Evolutionary conservation across 768 basidiomycete genomes (phyloP), one percentile per base, ranked within the genome.

Genomic region (Boletellus ananiceps): DNA sequence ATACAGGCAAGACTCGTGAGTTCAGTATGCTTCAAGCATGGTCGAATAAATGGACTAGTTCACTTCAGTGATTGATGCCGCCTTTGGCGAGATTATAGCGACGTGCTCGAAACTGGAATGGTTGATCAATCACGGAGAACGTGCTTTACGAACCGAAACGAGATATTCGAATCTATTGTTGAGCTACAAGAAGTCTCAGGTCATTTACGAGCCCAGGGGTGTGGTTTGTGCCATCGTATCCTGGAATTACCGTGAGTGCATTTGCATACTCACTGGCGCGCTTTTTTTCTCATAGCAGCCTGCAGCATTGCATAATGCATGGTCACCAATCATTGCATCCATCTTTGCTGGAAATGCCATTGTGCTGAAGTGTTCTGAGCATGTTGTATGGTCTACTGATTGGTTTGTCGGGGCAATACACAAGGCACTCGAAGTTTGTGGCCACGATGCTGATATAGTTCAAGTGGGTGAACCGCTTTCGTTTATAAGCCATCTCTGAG

Each of bases 101-200:
- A 96, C 93, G 0, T 88, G 90, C 62, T 88, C 90, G 11, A 99
- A 99, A 66, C 74, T 97, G 70, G 88, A 95, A 56, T 98, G 88
- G 88, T 63, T 97, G 15, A 78, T 98, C 39, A 79, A 83, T 7
- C 81, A 94, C 54, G 96, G 93, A 35, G 92, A 96, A 65, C 69
- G 74, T 19, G 82, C 77, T 35, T 71, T 99, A 31, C 73, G 72
- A 53, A 90, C 93, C 0, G 84, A 93, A 57, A 77, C 75, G 11
- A 76, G 96, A 56, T 74, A 74, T 33, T 74, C 76, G 29, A 86
- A 84, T 60, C 68, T 85, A 36, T 74, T 90, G 66, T 70, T 91
- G 54, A 76, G 70, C 37, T 88, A 93, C 71, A 93, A 93, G 70
- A 79, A 74, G 35, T 83, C 86, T 1, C 74, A 83, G 60, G 83